These are phyloP conservation scores for Stemphylium vesicarium DNA, from an alignment of 2,329 filamentous ascomycete genomes.

Conservation along the genomic window DNA sequence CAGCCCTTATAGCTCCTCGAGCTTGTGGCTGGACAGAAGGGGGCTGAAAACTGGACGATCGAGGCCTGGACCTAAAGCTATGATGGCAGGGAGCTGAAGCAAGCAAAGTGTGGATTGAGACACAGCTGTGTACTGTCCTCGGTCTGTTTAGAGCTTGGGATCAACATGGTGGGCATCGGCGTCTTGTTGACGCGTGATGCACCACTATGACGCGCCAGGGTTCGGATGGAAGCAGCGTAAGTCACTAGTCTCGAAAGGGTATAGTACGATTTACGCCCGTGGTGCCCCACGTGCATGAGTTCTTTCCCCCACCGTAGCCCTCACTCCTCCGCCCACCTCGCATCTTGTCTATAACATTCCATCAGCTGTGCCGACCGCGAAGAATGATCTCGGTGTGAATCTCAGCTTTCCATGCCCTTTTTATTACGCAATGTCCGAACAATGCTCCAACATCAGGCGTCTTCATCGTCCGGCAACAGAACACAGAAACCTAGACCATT, in stretches of 20 bases:
- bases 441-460: no score
- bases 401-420: no score
- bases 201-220: slow-evolving; percentile 15
- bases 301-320: no score
- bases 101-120: not conserved
- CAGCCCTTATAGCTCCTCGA: not conserved
- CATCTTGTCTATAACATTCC: no score
- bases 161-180: not conserved
- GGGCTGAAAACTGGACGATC: not conserved
- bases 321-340: no score
- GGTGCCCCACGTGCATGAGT: no score
- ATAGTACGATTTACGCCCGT: not conserved
- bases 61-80: not conserved
- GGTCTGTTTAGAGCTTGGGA: not conserved
- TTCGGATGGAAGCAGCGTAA: slow-evolving; percentile 1
- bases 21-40: slow-evolving; percentile 2
- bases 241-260: slow-evolving; percentile 3
- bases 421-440: no score
- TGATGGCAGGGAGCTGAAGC: not conserved
- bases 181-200: slow-evolving; percentile 12
- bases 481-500: no score
- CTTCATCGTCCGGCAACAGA: no score
- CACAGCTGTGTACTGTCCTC: not conserved
- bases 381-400: no score
- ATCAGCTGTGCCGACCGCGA: no score